phyloP scores from a whole-genome alignment of 345 rosid genomes.

The Eucalyptus caleyi region DNA sequence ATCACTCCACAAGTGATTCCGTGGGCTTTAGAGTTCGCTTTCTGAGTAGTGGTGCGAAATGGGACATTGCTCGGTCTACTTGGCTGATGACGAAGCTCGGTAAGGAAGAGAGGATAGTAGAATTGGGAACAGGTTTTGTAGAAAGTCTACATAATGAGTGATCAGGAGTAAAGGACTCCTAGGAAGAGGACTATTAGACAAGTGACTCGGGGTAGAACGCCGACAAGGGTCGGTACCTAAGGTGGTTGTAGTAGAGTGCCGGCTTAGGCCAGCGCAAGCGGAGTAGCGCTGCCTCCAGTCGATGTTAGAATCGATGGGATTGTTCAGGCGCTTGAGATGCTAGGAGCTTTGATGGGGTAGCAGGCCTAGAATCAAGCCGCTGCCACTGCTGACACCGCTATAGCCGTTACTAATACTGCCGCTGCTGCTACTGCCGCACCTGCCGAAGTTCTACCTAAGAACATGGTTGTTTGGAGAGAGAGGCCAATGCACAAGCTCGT shows the following conservation, averaged over 20 bases:
- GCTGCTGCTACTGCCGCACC: accelerated
- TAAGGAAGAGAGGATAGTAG: conserved; percentile 27
- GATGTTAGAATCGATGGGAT: no score
- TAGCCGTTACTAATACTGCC: no score
- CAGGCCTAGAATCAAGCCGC: no score
- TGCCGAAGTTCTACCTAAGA: accelerated
- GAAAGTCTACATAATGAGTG: no score
- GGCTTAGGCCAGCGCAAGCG: accelerated
- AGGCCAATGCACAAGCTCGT: no score
- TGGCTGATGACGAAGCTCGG: conserved; percentile 28
- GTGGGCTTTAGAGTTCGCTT: background rate
- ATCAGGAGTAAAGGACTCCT: accelerated
- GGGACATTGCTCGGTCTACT: conserved; percentile 23
- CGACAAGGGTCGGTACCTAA: accelerated
- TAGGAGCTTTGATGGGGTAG: no score
- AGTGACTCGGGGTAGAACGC: accelerated
- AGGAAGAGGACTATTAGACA: accelerated
- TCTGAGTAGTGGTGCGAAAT: background rate
- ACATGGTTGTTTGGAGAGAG: no score
- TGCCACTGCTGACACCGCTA: accelerated
- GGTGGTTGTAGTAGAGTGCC: no score
- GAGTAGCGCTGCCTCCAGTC: accelerated
- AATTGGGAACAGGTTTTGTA: background rate
- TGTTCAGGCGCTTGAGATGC: accelerated
- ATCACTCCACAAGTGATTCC: background rate